phyloP scores from a whole-genome alignment of 2,329 filamentous ascomycete genomes.

The Claviceps spartinae region DNA sequence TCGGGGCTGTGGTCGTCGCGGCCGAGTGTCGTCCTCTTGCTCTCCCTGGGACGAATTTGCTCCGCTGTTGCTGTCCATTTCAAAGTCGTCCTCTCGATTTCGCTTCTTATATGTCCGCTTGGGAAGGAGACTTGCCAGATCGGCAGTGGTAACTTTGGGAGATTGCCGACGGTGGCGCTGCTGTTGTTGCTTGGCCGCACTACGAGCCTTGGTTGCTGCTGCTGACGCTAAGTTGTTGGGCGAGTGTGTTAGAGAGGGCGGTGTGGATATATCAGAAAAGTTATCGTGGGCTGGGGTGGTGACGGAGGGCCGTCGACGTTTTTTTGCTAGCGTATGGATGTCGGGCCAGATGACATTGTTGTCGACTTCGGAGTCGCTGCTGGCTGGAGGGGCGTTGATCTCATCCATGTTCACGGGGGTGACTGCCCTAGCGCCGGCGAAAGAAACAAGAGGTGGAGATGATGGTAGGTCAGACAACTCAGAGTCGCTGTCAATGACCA shows the following conservation, averaged over 20 bases:
- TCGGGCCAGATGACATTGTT: conserved; percentile 36
- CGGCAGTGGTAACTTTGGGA: conserved; percentile 38
- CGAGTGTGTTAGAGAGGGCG: conserved; percentile 53
- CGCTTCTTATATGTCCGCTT: conserved; percentile 31
- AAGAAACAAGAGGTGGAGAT: conserved; percentile 15
- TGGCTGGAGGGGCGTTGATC: conserved; percentile 41
- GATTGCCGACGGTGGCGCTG: conserved; percentile 20
- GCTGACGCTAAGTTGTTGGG: conserved; percentile 34
- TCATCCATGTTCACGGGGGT: conserved; percentile 35
- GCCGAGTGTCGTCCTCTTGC: conserved; percentile 36
- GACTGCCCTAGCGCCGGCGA: conserved; percentile 17
- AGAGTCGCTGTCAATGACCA: conserved; percentile 22
- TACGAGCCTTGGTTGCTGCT: conserved; percentile 15
- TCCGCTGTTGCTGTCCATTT: conserved; percentile 32
- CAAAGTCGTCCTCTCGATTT: conserved; percentile 24
- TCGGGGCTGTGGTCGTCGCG: not conserved
- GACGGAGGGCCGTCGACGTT: conserved; percentile 25
- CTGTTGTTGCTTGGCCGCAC: conserved; percentile 20
- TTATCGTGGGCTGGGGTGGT: conserved; percentile 22
- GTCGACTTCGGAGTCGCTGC: conserved; percentile 34
- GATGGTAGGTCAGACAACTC: conserved; percentile 25
- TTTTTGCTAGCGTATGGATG: conserved; percentile 35
- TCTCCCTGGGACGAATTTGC: conserved; percentile 31
- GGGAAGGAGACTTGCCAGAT: conserved; percentile 39
- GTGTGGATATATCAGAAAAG: conserved; percentile 46